Evolutionary conservation across 2,329 filamentous ascomycete genomes (phyloP).

Genomic region (Alternaria metachromatica): DNA sequence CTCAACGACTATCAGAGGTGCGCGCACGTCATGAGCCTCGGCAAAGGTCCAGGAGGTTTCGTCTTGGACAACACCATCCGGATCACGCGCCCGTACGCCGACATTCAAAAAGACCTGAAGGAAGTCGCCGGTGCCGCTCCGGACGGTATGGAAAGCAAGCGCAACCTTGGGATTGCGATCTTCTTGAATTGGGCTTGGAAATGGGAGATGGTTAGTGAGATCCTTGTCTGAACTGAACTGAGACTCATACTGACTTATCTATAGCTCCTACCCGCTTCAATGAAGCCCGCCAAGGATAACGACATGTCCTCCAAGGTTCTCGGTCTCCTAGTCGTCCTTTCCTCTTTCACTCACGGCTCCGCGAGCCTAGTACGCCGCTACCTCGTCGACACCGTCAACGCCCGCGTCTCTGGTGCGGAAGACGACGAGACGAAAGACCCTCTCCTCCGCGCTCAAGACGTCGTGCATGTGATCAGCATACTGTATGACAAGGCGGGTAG

Average conservation of each 20-base stretch:
- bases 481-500: background rate
- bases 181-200: background rate
- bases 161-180: background rate
- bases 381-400: background rate
- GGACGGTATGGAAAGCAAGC: background rate
- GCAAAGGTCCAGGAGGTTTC: background rate
- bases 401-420: background rate
- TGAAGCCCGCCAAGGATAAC: background rate
- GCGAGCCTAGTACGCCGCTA: background rate
- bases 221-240: too few relatives aligned
- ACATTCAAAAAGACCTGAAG: background rate
- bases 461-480: background rate
- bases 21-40: background rate
- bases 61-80: background rate
- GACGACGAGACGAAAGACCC: background rate
- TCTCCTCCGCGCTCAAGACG: background rate
- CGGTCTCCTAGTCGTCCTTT: background rate
- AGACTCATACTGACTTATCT: too few relatives aligned
- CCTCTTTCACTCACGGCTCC: background rate
- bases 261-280: background rate
- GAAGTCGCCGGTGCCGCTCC: background rate
- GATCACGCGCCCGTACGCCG: background rate
- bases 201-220: background rate
- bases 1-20: background rate
- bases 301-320: background rate